These are phyloP conservation scores for Fusarium veterinarium DNA, from an alignment of 2,329 filamentous ascomycete species.

Conservation along the genomic window DNA sequence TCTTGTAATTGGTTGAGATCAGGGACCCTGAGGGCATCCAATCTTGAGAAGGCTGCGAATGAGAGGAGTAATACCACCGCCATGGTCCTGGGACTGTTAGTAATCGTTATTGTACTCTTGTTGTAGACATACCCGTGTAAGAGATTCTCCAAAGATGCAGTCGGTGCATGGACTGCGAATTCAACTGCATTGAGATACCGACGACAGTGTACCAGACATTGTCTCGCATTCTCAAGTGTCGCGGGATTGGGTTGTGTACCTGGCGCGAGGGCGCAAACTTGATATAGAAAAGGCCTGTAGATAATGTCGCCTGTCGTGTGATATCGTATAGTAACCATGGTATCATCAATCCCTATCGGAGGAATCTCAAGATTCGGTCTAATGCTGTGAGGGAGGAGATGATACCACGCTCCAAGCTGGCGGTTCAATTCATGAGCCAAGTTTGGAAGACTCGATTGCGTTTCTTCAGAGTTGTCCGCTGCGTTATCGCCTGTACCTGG, in stretches of 20 bases:
- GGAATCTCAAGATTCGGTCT: conserved; percentile 21
- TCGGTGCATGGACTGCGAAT: conserved; percentile 20
- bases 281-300: conserved; percentile 31
- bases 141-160: conserved; percentile 29
- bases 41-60: conserved; percentile 31
- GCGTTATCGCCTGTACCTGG: conserved; percentile 11
- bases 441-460: neutral
- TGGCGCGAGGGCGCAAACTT: conserved; percentile 19
- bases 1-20: conserved; percentile 35
- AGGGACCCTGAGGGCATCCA: conserved; percentile 20
- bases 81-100: conserved; percentile 25
- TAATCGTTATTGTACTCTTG: fast-evolving
- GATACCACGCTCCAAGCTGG: conserved; percentile 34
- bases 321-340: conserved; percentile 35
- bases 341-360: conserved; percentile 19
- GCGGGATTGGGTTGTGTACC: conserved; percentile 4
- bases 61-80: conserved; percentile 31
- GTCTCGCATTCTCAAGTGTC: conserved; percentile 28
- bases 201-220: conserved; percentile 31
- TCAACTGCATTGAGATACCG: conserved; percentile 29
- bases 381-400: conserved; percentile 34
- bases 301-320: conserved; percentile 35
- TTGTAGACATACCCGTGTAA: conserved; percentile 19
- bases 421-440: conserved; percentile 33
- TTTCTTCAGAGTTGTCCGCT: conserved; percentile 11